phyloP scores from a whole-genome alignment of 768 basidiomycete species.

The Russula abietina region DNA sequence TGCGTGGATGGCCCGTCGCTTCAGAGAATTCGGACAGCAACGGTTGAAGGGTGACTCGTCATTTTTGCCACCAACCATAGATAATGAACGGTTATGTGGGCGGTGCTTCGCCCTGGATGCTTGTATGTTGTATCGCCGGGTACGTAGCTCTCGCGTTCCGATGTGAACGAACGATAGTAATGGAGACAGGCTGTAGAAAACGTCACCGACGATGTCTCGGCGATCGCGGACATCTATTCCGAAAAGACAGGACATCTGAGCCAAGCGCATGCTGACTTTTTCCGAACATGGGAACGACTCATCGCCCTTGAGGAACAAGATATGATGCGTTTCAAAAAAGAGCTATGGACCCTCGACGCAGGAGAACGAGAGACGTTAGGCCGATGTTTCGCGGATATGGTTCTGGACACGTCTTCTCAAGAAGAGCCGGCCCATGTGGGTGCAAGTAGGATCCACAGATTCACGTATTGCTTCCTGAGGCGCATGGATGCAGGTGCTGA shows the following conservation, averaged over 20 bases:
- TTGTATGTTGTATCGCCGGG: constrained; percentile 94
- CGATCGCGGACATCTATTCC: constrained; percentile 62
- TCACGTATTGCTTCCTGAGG: constrained; percentile 65
- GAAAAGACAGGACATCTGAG: constrained; percentile 80
- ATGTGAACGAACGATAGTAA: constrained; percentile 1
- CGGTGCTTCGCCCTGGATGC: constrained; percentile 77
- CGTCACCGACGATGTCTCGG: constrained; percentile 46
- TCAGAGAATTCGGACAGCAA: constrained; percentile 19
- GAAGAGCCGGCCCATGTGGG: constrained; percentile 12
- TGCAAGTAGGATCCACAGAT: constrained; percentile 63
- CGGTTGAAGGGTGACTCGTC: constrained; percentile 29
- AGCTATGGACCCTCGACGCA: constrained; percentile 90
- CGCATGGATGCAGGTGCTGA: constrained; percentile 12
- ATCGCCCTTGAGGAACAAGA: constrained; percentile 86
- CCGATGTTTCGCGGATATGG: constrained; percentile 80
- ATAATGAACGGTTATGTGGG: constrained; percentile 72
- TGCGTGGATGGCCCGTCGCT: constrained; percentile 58
- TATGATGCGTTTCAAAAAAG: constrained; percentile 73
- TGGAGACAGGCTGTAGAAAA: constrained; percentile 58
- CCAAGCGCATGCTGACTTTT: constrained; percentile 61
- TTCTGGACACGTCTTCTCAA: constrained; percentile 44
- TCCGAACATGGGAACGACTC: constrained; percentile 85
- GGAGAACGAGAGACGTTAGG: constrained; percentile 73
- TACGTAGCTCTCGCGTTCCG: constrained; percentile 28
- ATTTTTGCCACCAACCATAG: constrained; percentile 84